These are phyloP conservation scores for Colletotrichum magnum DNA, from an alignment of 2,329 filamentous ascomycete species.

Conservation along the genomic window DNA sequence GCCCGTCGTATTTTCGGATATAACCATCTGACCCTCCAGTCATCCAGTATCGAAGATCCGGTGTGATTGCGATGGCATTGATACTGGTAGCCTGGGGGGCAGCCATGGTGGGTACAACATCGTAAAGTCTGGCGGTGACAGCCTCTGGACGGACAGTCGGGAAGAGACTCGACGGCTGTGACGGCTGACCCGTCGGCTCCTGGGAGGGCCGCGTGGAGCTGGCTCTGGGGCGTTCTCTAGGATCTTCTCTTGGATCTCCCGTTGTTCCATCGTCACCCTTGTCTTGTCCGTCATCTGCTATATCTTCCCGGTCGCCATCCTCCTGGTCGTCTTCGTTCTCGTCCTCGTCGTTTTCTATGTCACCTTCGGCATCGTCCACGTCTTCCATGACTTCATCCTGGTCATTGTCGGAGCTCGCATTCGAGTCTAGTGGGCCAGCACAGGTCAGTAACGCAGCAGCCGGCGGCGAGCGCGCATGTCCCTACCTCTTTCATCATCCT, in stretches of 20 bases:
- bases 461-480: too few relatives aligned
- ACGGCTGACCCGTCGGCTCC: constrained; percentile 23
- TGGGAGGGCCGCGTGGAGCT: constrained; percentile 43
- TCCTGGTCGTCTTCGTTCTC: constrained; percentile 52
- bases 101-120: constrained; percentile 97
- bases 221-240: constrained; percentile 45
- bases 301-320: constrained; percentile 54
- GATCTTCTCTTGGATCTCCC: constrained; percentile 45
- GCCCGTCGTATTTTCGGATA: constrained; percentile 96
- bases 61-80: constrained; percentile 91
- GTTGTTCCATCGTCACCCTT: constrained; percentile 57
- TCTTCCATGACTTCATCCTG: constrained; percentile 72
- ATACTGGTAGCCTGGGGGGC: constrained; percentile 96
- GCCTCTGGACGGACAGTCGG: constrained; percentile 79
- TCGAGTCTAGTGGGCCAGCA: constrained; percentile 47
- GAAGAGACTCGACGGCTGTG: constrained; percentile 36
- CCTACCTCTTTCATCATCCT: constrained; percentile 49
- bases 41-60: constrained; percentile 95
- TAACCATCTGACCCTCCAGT: constrained; percentile 96
- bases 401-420: constrained; percentile 61
- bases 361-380: constrained; percentile 53
- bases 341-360: constrained; percentile 52
- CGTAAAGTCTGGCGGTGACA: constrained; percentile 85
- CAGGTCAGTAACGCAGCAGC: not conserved
- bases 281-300: constrained; percentile 48